Base-by-base conservation (phyloP, 1,284 basidiomycete species). In the Schizophyllum amplum region DNA sequence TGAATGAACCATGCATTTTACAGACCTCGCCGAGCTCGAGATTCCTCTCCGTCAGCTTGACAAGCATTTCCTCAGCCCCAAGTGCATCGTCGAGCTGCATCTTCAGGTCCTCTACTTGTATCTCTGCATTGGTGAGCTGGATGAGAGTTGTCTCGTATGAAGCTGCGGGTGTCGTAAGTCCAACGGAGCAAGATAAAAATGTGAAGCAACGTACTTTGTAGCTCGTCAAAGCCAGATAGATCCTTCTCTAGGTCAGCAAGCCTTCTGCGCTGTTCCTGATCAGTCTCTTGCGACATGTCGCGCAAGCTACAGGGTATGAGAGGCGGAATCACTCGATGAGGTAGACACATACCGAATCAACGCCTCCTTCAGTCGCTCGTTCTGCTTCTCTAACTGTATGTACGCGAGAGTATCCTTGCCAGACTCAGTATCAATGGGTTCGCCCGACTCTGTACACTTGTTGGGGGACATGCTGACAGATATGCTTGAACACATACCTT, bases 301-400 rank as follows among this genome's bases (percentile, higher is more conserved):
- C 95, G 86, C 49, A 98, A 71, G 51, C 92, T 93, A 57, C 27
- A 26, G 47, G 13, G 57, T 56, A 57, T 58, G 50, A 59, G 33
- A 9, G 13, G 27, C 13, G 27, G 6, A 13, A 5, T 5, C 13
- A 13, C 27, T 5, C 6, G 27, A 33, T 6, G 27, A 13, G 27
- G 27, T 5, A 33, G 27, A 33, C 4, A 67, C 76, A 24, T 49
- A 91, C 89, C 87, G 81, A 52, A 97, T 80, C 22, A 99, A 77
- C 11, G 96, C 96, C 65, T 98, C 95, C 70, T 97, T 98, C 55
- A 99, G 74, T 7, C 96, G 76, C 65, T 94, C 92, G 63, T 98
- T 99, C 68, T 98, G 95, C 70, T 94, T 97, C 73, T 98, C 94
- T 1, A 99, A 81, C 67, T 98, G 94, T 13, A 96, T 86, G 66